A percentile compares a stretch with the other conserved stretches of the same genome.
These are phyloP conservation scores for Lactifluus subvellereus DNA, from an alignment of 768 basidiomycete species.

Conservation along the genomic window DNA sequence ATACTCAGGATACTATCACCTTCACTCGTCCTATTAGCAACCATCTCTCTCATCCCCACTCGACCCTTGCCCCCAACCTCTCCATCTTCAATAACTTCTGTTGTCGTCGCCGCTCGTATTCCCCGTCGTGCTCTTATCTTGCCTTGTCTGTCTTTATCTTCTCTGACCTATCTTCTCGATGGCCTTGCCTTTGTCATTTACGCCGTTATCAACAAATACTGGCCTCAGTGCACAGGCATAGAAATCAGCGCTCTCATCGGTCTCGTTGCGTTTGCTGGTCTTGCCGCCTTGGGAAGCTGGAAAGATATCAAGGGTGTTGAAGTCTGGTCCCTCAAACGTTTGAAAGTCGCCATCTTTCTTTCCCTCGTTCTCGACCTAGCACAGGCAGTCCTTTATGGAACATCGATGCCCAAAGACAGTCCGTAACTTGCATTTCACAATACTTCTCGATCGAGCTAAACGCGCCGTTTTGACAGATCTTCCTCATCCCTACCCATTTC, in stretches of 20 bases:
- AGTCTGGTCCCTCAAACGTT: slow-evolving; percentile 57
- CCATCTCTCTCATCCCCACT: slow-evolving; percentile 52
- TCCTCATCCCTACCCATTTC: slow-evolving; percentile 23
- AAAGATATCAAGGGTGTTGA: slow-evolving; percentile 68
- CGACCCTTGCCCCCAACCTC: slow-evolving; percentile 40
- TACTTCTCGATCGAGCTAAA: neutral
- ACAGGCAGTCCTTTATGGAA: slow-evolving; percentile 50
- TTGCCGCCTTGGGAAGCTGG: slow-evolving; percentile 73
- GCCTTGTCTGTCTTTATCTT: slow-evolving; percentile 56
- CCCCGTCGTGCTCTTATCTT: slow-evolving; percentile 78
- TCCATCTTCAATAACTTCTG: slow-evolving; percentile 65
- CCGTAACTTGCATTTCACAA: neutral
- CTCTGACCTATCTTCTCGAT: slow-evolving; percentile 73
- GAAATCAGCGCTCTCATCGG: slow-evolving; percentile 65
- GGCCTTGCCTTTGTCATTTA: slow-evolving; percentile 65
- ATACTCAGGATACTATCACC: slow-evolving; percentile 64
- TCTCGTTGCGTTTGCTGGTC: slow-evolving; percentile 60
- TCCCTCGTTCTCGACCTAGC: slow-evolving; percentile 56
- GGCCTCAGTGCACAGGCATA: slow-evolving; percentile 59
- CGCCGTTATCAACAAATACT: slow-evolving; percentile 57
- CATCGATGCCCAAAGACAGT: slow-evolving; percentile 34
- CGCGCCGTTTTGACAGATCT: slow-evolving; percentile 8
- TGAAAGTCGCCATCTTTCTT: slow-evolving; percentile 49
- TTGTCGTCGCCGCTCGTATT: slow-evolving; percentile 64
- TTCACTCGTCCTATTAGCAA: slow-evolving; percentile 52